A percentile compares a stretch with the other conserved stretches of the same genome.
Conservation (phyloP, 2,329 filamentous ascomycete species). For the Ophiocordyceps camponoti-floridani region DNA sequence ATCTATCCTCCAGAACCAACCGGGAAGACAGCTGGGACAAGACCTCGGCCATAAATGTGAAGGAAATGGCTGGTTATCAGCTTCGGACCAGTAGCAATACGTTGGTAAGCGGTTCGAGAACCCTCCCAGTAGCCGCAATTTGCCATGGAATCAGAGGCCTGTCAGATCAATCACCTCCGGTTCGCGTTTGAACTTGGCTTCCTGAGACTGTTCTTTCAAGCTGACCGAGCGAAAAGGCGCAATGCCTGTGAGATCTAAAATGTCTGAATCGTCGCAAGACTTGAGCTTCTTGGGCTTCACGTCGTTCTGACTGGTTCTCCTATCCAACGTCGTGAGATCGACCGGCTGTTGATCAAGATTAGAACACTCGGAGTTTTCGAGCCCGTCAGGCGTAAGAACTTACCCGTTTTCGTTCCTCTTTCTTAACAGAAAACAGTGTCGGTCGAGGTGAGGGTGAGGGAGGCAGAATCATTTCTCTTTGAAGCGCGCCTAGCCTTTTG, state of each 20-base stretch:
- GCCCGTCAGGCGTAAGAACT: neutral
- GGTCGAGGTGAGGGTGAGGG: slow-evolving; percentile 1
- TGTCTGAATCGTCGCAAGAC: neutral
- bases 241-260: neutral
- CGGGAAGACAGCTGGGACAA: too few species aligned
- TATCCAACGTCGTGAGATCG: neutral
- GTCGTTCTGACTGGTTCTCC: neutral
- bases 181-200: neutral
- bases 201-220: neutral
- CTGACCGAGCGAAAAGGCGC: neutral
- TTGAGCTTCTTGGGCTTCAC: neutral
- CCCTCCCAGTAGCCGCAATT: too few species aligned
- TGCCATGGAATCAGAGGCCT: too few species aligned
- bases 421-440: neutral
- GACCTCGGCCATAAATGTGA: too few species aligned
- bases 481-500: slow-evolving; percentile 5
- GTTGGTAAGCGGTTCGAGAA: too few species aligned
- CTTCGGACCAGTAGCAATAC: too few species aligned
- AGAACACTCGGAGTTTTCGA: neutral
- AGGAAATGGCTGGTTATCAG: too few species aligned
- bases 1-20: too few species aligned
- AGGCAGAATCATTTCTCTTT: slow-evolving; percentile 8
- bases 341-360: neutral
- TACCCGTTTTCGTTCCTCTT: neutral
- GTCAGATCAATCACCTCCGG: neutral